phyloP scores from a whole-genome alignment of 2,329 filamentous ascomycete species.

The Trichoderma polysporum region DNA sequence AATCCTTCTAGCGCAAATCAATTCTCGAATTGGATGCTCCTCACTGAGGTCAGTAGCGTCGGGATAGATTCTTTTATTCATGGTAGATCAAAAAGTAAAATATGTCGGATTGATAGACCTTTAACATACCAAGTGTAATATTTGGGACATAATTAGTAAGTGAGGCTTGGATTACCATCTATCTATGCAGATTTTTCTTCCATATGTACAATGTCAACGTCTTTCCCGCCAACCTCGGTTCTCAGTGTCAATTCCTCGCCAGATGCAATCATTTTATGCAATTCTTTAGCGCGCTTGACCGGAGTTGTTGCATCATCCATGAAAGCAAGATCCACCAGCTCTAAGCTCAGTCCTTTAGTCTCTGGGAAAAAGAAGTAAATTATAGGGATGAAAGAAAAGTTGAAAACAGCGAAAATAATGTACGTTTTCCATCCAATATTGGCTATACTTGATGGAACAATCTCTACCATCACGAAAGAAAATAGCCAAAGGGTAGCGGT shows the following conservation, averaged over 20 bases:
- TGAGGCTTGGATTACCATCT: not conserved
- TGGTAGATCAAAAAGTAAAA: no score
- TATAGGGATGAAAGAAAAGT: conserved; percentile 30
- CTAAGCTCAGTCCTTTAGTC: conserved; percentile 39
- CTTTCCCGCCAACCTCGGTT: not conserved
- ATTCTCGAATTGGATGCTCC: no score
- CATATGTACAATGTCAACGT: not conserved
- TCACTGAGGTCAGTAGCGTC: no score
- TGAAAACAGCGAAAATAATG: conserved; percentile 33
- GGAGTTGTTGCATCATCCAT: conserved; percentile 14
- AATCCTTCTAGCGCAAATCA: no score
- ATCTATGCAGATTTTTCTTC: not conserved
- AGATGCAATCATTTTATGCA: conserved; percentile 9
- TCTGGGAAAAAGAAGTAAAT: conserved; percentile 34
- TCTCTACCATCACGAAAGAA: conserved; percentile 32
- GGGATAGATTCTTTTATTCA: no score
- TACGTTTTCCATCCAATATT: conserved; percentile 32
- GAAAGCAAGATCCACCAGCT: conserved; percentile 41
- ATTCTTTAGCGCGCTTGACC: conserved; percentile 12
- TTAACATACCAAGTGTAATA: not conserved
- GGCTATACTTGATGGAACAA: conserved; percentile 25
- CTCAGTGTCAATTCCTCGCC: conserved; percentile 3
- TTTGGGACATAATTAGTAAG: not conserved
- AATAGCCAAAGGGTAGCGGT: conserved; percentile 38
- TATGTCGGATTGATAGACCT: no score